phyloP scores from a whole-genome alignment of 805 yeast genomes.

The Isabelozyma rhagii region DNA sequence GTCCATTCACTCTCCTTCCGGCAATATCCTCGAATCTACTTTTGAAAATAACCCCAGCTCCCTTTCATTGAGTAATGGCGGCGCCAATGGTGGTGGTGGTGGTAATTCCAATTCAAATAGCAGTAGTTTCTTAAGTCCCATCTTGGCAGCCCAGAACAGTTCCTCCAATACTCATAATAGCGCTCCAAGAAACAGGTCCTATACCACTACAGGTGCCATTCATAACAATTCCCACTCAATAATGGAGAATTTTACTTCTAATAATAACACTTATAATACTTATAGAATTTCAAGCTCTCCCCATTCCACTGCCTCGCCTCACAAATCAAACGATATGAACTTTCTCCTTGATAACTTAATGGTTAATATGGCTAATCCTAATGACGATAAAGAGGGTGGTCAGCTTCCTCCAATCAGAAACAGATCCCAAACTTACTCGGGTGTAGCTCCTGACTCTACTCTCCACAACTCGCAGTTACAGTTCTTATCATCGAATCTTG shows the following conservation, averaged over 20 bases:
- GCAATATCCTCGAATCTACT: slow-evolving; percentile 9
- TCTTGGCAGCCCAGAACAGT: slow-evolving; percentile 7
- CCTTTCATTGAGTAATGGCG: slow-evolving; percentile 7
- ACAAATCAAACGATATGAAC: slow-evolving; percentile 24
- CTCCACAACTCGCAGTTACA: slow-evolving; percentile 7
- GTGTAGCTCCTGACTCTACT: slow-evolving; percentile 24
- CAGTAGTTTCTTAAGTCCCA: slow-evolving; percentile 11
- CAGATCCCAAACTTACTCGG: slow-evolving; percentile 42
- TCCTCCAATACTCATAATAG: slow-evolving; percentile 6
- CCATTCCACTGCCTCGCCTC: slow-evolving; percentile 14
- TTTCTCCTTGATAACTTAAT: slow-evolving; percentile 29
- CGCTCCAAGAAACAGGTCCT: slow-evolving; percentile 43
- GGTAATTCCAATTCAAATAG: slow-evolving; percentile 6
- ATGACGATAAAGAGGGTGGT: slow-evolving; percentile 4
- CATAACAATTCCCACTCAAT: slow-evolving; percentile 3
- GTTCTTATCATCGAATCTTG: slow-evolving; percentile 6
- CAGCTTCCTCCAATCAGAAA: slow-evolving; percentile 14
- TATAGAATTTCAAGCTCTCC: slow-evolving; percentile 20
- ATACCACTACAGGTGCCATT: slow-evolving; percentile 44
- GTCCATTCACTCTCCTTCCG: slow-evolving; percentile 12
- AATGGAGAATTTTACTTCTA: slow-evolving; percentile 10
- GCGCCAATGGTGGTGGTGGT: slow-evolving; percentile 2
- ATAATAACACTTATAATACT: not conserved
- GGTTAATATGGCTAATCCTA: slow-evolving; percentile 15
- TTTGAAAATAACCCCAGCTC: slow-evolving; percentile 7